A percentile compares a stretch with the other conserved stretches of the same genome.
Evolutionary conservation across 495 filamentous ascomycete species (phyloP).

Genomic region (Rusavskia elegans): DNA sequence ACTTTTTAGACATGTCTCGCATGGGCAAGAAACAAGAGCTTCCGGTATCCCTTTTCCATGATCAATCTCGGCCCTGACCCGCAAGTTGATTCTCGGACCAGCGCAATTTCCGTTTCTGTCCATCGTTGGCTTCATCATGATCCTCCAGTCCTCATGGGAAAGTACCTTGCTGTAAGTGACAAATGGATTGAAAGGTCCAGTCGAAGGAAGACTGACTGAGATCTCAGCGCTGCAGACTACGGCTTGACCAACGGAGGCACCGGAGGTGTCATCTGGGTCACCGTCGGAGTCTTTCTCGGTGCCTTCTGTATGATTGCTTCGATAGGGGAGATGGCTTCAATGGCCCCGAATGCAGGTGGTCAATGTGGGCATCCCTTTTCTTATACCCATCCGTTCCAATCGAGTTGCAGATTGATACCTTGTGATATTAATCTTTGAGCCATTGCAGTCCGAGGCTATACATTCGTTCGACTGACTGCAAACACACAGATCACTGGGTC

Average conservation of each 20-base stretch:
- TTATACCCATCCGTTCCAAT: not conserved
- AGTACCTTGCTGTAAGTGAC: conserved; percentile 15
- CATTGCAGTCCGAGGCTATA: not conserved
- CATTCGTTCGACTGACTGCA: not conserved
- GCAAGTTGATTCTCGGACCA: conserved; percentile 1
- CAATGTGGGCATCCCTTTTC: conserved; percentile 23
- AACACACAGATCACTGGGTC: conserved; percentile 26
- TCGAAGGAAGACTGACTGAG: conserved; percentile 21
- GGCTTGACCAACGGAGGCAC: conserved; percentile 38
- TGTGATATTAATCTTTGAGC: not conserved
- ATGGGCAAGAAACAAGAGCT: conserved; percentile 25
- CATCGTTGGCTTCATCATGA: conserved; percentile 30
- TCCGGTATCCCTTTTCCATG: conserved; percentile 15
- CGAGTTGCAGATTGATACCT: not conserved
- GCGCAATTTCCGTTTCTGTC: conserved; percentile 30
- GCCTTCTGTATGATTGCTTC: conserved; percentile 31
- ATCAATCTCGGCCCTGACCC: too few relatives aligned
- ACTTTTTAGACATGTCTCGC: conserved; percentile 25
- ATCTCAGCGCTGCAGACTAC: conserved; percentile 18
- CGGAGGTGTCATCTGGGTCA: conserved; percentile 37
- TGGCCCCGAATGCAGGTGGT: conserved; percentile 16
- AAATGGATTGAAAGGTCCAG: conserved; percentile 1
- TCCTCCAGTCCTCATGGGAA: conserved; percentile 34
- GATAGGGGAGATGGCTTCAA: conserved; percentile 38
- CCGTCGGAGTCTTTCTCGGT: conserved; percentile 29